Conservation (phyloP, 345 rosid genomes). For the Mallotus nudiflorus region DNA sequence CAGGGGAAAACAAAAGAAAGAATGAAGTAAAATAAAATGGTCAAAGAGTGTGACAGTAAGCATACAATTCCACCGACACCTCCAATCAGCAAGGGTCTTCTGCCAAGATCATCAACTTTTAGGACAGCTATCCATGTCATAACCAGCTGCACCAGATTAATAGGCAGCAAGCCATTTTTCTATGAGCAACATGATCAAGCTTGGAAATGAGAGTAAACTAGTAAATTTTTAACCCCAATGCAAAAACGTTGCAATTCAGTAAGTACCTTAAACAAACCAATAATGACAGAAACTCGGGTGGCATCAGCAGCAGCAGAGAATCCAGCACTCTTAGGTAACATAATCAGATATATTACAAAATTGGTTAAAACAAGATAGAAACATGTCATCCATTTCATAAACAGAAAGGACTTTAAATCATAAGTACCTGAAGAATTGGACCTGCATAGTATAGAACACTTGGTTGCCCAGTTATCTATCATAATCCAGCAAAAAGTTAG, state of each 20-base stretch:
- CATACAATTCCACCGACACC: slow-evolving; percentile 39
- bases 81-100: slow-evolving; percentile 36
- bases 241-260: background rate
- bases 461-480: slow-evolving; percentile 39
- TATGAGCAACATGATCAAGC: slow-evolving; percentile 7
- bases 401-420: slow-evolving; percentile 12
- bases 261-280: slow-evolving; percentile 35
- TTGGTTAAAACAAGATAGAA: background rate
- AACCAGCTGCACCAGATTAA: slow-evolving; percentile 20
- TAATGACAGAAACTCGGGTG: slow-evolving; percentile 34
- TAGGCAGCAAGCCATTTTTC: background rate
- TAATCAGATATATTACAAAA: slow-evolving; percentile 4
- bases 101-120: slow-evolving; percentile 38
- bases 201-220: background rate
- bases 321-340: slow-evolving; percentile 32
- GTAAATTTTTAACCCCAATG: background rate
- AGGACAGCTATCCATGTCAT: slow-evolving; percentile 38
- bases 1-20: background rate
- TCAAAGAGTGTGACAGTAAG: slow-evolving; percentile 12
- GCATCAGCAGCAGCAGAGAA: slow-evolving; percentile 40
- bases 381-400: slow-evolving; percentile 7
- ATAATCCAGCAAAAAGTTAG: slow-evolving; percentile 21
- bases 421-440: slow-evolving; percentile 36
- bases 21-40: background rate
- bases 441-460: slow-evolving; percentile 39